A percentile compares a stretch with the other conserved stretches of the same genome.
Evolutionary conservation across 164 flowering plant species (phyloP).

Genomic region (Buxus sempervirens): DNA sequence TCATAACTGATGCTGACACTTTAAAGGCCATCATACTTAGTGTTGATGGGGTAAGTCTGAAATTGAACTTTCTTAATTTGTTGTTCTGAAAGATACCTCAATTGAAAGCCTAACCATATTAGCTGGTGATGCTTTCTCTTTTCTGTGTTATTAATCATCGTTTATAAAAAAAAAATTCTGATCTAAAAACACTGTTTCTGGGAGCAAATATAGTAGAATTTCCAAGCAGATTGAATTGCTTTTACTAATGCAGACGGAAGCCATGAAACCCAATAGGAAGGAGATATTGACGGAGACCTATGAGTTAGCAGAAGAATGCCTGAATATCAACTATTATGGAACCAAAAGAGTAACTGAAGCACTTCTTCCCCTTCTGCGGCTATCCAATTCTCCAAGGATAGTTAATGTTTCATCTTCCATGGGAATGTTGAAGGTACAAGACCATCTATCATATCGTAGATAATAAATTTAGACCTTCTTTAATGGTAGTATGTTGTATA

Average conservation of each 20-base stretch:
- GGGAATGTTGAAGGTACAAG: slow-evolving; percentile 40
- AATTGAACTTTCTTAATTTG: too few relatives aligned
- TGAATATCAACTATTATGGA: slow-evolving; percentile 55
- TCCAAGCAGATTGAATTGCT: neutral
- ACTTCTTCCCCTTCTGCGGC: slow-evolving; percentile 41
- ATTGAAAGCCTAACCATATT: neutral
- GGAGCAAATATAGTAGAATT: too few relatives aligned
- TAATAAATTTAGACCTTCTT: too few relatives aligned
- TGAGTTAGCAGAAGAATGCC: slow-evolving; percentile 38
- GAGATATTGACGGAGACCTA: slow-evolving; percentile 14
- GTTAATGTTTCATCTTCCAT: slow-evolving; percentile 44
- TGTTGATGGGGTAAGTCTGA: slow-evolving; percentile 7
- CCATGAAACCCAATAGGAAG: neutral
- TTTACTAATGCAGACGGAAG: slow-evolving; percentile 18
- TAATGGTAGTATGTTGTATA: too few relatives aligned
- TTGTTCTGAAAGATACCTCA: neutral
- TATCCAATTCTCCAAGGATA: slow-evolving; percentile 49
- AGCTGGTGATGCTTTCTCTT: too few relatives aligned
- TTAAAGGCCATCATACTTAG: slow-evolving; percentile 6
- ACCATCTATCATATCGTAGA: neutral
- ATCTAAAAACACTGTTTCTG: too few relatives aligned
- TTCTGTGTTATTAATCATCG: too few relatives aligned
- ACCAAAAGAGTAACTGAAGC: slow-evolving; percentile 42
- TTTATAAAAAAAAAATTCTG: too few relatives aligned
- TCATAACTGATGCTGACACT: slow-evolving; percentile 14